phyloP scores from a whole-genome alignment of 805 yeast genomes.

The Tanozyma kutaoensis region DNA sequence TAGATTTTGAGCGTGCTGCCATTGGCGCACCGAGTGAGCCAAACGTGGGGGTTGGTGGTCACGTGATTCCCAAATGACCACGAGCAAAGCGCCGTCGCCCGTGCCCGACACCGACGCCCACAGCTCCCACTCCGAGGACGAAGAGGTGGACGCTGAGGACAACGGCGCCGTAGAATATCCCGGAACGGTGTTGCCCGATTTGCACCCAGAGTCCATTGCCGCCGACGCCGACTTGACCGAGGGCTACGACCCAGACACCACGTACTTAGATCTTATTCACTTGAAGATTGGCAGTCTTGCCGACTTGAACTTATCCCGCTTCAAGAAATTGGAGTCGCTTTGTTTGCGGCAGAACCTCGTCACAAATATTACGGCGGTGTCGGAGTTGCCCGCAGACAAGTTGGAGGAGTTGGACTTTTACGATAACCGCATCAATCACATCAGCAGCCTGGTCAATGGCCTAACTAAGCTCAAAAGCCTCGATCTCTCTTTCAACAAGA shows the following conservation, averaged over 20 bases:
- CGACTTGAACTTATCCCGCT: conserved; percentile 44
- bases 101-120: too few species aligned
- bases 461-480: conserved; percentile 43
- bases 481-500: conserved; percentile 84
- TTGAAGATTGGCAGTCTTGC: conserved; percentile 53
- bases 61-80: too few species aligned
- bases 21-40: too few species aligned
- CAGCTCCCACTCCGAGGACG: background rate
- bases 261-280: conserved; percentile 54
- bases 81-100: too few species aligned
- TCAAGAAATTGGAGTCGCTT: conserved; percentile 41
- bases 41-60: too few species aligned
- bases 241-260: conserved; percentile 43
- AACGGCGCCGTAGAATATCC: conserved; percentile 27
- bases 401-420: conserved; percentile 77
- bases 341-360: conserved; percentile 78
- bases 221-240: conserved; percentile 57
- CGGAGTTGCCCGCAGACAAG: conserved; percentile 48
- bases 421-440: conserved; percentile 84
- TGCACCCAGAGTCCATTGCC: conserved; percentile 39
- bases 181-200: conserved; percentile 32
- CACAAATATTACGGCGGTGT: conserved; percentile 41
- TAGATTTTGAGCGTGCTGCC: too few species aligned
- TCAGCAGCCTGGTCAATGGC: conserved; percentile 54
- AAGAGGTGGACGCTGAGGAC: conserved; percentile 10